A percentile compares a stretch with the other conserved stretches of the same genome.
phyloP scores from a whole-genome alignment of 495 filamentous ascomycete genomes.

The Jackrogersella minutella region DNA sequence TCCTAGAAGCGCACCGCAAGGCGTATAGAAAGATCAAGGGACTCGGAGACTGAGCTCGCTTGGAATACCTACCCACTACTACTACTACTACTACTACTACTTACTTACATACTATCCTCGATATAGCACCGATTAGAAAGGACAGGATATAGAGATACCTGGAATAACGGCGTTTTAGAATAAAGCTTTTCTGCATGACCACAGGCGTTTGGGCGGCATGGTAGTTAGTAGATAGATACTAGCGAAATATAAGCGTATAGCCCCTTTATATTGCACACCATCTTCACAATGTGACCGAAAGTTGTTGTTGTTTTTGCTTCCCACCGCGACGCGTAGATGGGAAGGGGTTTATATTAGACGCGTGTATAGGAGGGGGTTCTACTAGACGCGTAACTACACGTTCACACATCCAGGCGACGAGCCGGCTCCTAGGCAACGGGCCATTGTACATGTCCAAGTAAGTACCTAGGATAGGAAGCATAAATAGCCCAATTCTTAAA shows the following conservation, averaged over 20 bases:
- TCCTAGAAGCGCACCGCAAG: conserved; percentile 91
- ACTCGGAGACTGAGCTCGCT: conserved; percentile 47
- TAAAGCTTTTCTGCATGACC: conserved; percentile 19
- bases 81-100: no score
- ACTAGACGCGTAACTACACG: no score
- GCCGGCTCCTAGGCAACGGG: no score
- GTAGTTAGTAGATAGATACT: neutral
- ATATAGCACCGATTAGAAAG: conserved; percentile 30
- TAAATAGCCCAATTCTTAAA: no score
- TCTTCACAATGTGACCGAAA: neutral
- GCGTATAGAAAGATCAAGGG: conserved; percentile 63
- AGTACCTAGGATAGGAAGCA: no score
- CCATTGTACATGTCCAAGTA: no score
- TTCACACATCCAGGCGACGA: no score
- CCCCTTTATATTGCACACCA: conserved; percentile 8
- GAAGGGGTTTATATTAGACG: no score
- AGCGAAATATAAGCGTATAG: conserved; percentile 1
- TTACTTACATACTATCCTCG: conserved; percentile 3
- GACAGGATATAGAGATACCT: conserved; percentile 33
- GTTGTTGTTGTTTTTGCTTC: no score
- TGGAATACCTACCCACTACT: neutral
- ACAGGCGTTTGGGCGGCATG: conserved; percentile 21
- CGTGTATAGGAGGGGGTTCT: no score
- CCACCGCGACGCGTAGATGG: no score
- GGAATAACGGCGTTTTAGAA: conserved; percentile 28